A percentile compares a stretch with the other conserved stretches of the same genome.
These are phyloP conservation scores for Kodamaea laetipori DNA, from an alignment of 805 yeast species.

Conservation along the genomic window DNA sequence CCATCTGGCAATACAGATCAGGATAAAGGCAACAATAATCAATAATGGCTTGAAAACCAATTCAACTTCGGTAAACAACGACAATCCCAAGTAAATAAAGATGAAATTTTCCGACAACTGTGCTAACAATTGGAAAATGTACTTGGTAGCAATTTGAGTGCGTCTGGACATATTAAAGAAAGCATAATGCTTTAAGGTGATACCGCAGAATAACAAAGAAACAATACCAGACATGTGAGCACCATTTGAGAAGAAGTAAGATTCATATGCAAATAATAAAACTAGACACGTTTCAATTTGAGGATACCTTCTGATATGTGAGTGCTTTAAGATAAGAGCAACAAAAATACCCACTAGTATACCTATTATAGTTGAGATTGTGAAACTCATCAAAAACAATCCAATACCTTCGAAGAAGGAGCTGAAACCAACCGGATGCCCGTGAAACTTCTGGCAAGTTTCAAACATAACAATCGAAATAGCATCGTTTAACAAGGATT, in stretches of 20 bases:
- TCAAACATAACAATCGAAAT: constrained; percentile 99
- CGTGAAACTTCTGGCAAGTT: constrained; percentile 95
- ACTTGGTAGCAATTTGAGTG: constrained; percentile 94
- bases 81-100: constrained; percentile 90
- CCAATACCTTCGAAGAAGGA: constrained; percentile 94
- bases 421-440: constrained; percentile 67
- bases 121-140: constrained; percentile 90
- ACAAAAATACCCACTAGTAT: constrained; percentile 83
- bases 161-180: constrained; percentile 96
- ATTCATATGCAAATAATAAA: constrained; percentile 86
- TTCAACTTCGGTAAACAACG: constrained; percentile 94
- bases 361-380: constrained; percentile 88
- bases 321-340: constrained; percentile 86
- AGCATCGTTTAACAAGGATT: constrained; percentile 92
- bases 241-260: constrained; percentile 96
- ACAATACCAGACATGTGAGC: constrained; percentile 99
- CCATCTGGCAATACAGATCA: constrained; percentile 95
- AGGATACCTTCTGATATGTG: constrained; percentile 92
- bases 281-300: constrained; percentile 95
- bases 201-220: constrained; percentile 91
- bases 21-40: constrained; percentile 84
- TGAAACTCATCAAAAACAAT: constrained; percentile 87
- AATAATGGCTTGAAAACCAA: constrained; percentile 91
- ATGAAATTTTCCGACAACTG: constrained; percentile 96
- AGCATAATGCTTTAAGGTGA: constrained; percentile 94